These are phyloP conservation scores for Triticum turgidum DNA, from an alignment of 176 grass and related monocot species.

Conservation along the genomic window DNA sequence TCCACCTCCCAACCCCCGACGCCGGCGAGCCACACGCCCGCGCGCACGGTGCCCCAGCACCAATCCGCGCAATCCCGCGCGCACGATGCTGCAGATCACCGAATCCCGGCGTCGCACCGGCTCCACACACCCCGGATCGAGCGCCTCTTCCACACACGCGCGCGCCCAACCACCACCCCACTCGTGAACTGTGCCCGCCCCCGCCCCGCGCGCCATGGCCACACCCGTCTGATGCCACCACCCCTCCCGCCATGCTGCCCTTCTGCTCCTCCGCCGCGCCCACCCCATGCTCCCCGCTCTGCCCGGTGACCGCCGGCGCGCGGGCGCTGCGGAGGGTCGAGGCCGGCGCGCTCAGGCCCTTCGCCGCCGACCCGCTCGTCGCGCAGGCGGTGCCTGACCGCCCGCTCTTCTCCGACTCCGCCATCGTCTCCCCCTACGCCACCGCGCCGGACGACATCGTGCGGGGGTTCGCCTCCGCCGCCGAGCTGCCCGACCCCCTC, in stretches of 20 bases:
- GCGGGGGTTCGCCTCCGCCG: slow-evolving; percentile 40
- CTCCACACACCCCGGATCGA: slow-evolving; percentile 49
- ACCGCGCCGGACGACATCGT: slow-evolving; percentile 72
- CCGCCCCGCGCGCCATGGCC: slow-evolving; percentile 21
- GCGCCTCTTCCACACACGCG: slow-evolving; percentile 23
- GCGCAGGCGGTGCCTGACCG: slow-evolving; percentile 54
- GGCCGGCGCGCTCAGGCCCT: slow-evolving; percentile 32
- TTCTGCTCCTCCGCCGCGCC: slow-evolving; percentile 66
- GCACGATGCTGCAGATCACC: slow-evolving; percentile 11
- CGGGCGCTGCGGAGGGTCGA: slow-evolving; percentile 60
- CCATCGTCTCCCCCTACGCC: slow-evolving; percentile 77
- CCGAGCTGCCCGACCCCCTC: slow-evolving; percentile 27
- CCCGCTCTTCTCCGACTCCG: slow-evolving; percentile 56
- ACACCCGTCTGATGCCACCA: slow-evolving; percentile 15
- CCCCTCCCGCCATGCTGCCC: slow-evolving; percentile 52
- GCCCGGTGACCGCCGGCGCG: slow-evolving; percentile 38
- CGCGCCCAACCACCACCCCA: background rate
- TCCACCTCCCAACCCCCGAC: background rate
- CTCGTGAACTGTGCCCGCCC: background rate
- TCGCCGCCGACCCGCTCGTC: slow-evolving; percentile 64
- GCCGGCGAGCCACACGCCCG: slow-evolving; percentile 39
- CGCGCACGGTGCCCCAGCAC: slow-evolving; percentile 6
- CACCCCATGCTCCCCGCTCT: slow-evolving; percentile 51
- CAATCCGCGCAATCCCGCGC: slow-evolving; percentile 38
- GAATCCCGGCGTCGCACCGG: slow-evolving; percentile 26